Percentiles rank a stretch among this genome's conserved stretches.
Conservation (phyloP, 345 rosid species). For the Euphorbia pulcherrima region DNA sequence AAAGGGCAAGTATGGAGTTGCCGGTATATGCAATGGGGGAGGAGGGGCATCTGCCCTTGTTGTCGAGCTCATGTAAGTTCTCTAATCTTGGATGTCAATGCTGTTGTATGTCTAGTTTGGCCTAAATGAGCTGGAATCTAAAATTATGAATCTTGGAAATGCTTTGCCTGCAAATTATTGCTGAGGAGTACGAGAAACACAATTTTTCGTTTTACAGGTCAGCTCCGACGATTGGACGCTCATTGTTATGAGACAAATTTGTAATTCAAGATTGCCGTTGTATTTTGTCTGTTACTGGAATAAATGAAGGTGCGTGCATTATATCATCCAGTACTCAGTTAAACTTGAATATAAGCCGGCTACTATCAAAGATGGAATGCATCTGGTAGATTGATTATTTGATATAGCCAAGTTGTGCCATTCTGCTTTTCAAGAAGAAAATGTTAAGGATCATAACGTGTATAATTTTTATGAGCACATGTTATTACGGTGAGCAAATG, state of each 20-base stretch:
- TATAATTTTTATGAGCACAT: not conserved
- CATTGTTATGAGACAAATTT: slow-evolving; percentile 21
- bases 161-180: not conserved
- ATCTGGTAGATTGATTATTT: not conserved
- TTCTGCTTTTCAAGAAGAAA: not conserved
- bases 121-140: not conserved
- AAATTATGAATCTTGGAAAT: no score
- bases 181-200: not conserved
- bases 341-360: not conserved
- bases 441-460: not conserved
- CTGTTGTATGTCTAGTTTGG: not conserved
- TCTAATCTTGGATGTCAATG: slow-evolving; percentile 1
- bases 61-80: slow-evolving; percentile 24
- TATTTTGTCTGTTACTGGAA: not conserved
- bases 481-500: no score
- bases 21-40: slow-evolving; percentile 31
- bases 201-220: slow-evolving; percentile 33
- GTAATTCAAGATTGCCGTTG: not conserved
- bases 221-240: slow-evolving; percentile 17
- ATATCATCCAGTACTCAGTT: not conserved
- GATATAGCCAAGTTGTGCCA: not conserved
- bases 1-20: slow-evolving; percentile 23
- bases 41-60: slow-evolving; percentile 35
- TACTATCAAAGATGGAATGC: no score
- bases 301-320: not conserved